Conservation (phyloP, 768 basidiomycete genomes). For the Suillus ampliporus region DNA sequence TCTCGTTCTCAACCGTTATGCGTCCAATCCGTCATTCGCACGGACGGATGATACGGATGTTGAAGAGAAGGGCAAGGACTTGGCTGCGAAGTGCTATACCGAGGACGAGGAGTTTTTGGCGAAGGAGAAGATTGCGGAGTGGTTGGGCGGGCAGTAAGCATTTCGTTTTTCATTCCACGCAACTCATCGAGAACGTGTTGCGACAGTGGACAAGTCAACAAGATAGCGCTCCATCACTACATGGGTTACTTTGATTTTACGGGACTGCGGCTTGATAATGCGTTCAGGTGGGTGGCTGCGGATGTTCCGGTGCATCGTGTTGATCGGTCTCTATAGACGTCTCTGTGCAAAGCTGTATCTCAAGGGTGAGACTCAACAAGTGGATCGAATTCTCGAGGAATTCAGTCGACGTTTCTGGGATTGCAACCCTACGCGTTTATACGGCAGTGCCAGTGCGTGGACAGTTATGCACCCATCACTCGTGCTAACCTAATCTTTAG, state of each 20-base stretch:
- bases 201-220: slow-evolving; percentile 76
- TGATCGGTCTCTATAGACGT: slow-evolving; percentile 50
- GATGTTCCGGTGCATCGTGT: not conserved
- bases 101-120: slow-evolving; percentile 86
- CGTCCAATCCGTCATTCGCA: slow-evolving; percentile 42
- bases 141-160: slow-evolving; percentile 91
- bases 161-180: slow-evolving; percentile 11
- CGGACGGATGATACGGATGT: slow-evolving; percentile 61
- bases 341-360: slow-evolving; percentile 92
- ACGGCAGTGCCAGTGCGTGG: slow-evolving; percentile 81
- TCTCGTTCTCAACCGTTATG: slow-evolving; percentile 49
- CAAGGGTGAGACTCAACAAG: slow-evolving; percentile 96
- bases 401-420: slow-evolving; percentile 93
- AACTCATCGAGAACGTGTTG: slow-evolving; percentile 9
- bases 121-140: slow-evolving; percentile 95
- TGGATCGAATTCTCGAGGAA: slow-evolving; percentile 93
- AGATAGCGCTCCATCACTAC: slow-evolving; percentile 76
- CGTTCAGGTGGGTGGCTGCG: slow-evolving; percentile 71
- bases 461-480: not conserved
- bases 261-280: slow-evolving; percentile 80
- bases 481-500: slow-evolving; percentile 43
- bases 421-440: slow-evolving; percentile 82
- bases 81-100: slow-evolving; percentile 81
- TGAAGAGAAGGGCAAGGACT: slow-evolving; percentile 69
- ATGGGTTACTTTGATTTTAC: slow-evolving; percentile 90